phyloP scores from a whole-genome alignment of 78 protist species.

The Dictyostelium brefeldianum region DNA sequence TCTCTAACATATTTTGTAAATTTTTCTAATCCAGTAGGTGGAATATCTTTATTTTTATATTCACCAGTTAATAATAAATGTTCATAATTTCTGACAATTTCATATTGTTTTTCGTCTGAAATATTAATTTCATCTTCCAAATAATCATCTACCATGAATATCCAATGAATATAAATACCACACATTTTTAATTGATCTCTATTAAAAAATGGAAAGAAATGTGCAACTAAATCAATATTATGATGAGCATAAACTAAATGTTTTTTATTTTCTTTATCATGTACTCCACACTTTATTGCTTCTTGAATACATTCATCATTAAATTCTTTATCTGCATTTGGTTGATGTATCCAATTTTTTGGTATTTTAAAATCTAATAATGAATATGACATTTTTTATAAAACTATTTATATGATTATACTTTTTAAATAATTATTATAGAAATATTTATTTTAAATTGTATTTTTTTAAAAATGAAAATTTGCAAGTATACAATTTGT shows the following conservation, averaged over 20 bases:
- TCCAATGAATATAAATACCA: not conserved
- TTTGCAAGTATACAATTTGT: too few relatives aligned
- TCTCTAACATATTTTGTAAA: not conserved
- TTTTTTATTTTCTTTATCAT: not conserved
- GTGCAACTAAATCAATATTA: not conserved
- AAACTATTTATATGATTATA: too few relatives aligned
- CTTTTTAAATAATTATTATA: too few relatives aligned
- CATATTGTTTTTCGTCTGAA: not conserved
- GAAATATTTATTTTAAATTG: too few relatives aligned
- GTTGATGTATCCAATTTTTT: not conserved
- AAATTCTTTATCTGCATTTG: not conserved
- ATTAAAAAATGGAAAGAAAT: not conserved
- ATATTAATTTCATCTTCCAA: not conserved
- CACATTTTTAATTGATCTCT: not conserved
- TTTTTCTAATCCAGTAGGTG: not conserved
- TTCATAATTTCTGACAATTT: not conserved
- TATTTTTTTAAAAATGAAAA: too few relatives aligned
- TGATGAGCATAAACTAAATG: not conserved
- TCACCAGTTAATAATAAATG: not conserved
- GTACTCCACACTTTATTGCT: not conserved
- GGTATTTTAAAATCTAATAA: not conserved
- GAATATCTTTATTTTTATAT: not conserved
- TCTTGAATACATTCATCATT: not conserved
- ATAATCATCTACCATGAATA: not conserved
- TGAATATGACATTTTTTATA: not conserved